These are phyloP conservation scores for Canariomyces notabilis DNA, from an alignment of 2,329 filamentous ascomycete genomes.

Conservation along the genomic window DNA sequence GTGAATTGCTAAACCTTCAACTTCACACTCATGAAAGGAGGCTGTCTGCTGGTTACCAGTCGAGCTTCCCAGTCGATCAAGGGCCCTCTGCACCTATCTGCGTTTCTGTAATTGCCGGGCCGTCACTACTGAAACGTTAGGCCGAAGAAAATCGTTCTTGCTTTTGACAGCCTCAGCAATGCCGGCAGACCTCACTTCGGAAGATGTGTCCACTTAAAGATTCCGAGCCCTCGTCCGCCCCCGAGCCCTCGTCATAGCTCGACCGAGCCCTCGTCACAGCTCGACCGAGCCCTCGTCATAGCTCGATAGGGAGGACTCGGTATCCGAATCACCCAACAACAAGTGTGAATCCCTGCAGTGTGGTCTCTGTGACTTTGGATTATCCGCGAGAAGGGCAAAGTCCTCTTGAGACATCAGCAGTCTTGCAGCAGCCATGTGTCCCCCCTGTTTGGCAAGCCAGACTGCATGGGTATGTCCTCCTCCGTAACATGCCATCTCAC, in stretches of 20 bases:
- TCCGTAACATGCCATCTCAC: background rate
- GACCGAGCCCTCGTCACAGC: no score
- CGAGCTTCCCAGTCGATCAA: background rate
- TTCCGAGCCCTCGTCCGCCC: background rate
- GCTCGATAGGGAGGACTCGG: background rate
- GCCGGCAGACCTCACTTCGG: background rate
- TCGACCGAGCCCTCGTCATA: background rate
- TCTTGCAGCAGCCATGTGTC: constrained; percentile 2
- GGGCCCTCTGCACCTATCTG: background rate
- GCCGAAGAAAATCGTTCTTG: background rate
- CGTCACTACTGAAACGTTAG: background rate
- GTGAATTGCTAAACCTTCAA: background rate
- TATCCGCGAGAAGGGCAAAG: background rate
- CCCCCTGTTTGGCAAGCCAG: constrained; percentile 1
- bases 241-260: no score
- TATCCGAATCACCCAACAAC: background rate
- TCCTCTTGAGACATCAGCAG: constrained; percentile 4
- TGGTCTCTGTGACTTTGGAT: background rate
- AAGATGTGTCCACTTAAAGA: background rate
- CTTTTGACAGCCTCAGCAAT: background rate
- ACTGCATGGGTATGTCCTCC: background rate
- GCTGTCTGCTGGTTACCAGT: background rate
- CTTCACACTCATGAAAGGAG: background rate
- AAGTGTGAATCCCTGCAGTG: background rate
- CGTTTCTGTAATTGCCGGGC: background rate